phyloP scores from a whole-genome alignment of 2,329 filamentous ascomycete genomes.

The Aspergillus fructus region DNA sequence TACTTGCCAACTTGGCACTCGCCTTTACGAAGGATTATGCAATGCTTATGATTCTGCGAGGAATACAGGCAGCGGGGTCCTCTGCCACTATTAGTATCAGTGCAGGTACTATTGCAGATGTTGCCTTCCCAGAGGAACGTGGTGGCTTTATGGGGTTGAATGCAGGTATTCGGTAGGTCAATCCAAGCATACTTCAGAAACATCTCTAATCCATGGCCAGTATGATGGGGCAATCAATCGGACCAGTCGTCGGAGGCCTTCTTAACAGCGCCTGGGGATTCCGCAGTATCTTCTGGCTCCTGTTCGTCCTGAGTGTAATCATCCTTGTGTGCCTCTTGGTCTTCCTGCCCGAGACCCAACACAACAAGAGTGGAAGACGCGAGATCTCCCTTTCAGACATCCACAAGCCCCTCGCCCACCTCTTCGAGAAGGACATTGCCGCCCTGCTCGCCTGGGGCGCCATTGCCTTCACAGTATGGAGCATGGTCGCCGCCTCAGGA shows the following conservation, averaged over 20 bases:
- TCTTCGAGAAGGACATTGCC: conserved; percentile 49
- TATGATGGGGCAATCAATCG: conserved; percentile 46
- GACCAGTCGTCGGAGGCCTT: conserved; percentile 45
- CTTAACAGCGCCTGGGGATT: conserved; percentile 38
- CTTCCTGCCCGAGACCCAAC: conserved; percentile 44
- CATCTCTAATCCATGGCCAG: conserved; percentile 14
- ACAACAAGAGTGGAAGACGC: conserved; percentile 41
- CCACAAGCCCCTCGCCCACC: conserved; percentile 42
- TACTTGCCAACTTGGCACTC: conserved; percentile 48
- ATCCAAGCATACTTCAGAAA: not conserved
- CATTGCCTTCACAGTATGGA: conserved; percentile 50
- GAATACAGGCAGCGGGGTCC: conserved; percentile 9
- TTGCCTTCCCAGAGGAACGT: conserved; percentile 37
- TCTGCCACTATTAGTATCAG: conserved; percentile 19
- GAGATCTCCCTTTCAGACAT: conserved; percentile 39
- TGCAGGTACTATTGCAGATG: conserved; percentile 44
- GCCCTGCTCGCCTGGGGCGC: conserved; percentile 45
- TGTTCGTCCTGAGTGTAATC: conserved; percentile 38
- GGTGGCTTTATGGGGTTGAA: conserved; percentile 41
- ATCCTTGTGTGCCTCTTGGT: conserved; percentile 40
- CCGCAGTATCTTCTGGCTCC: conserved; percentile 43
- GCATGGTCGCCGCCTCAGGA: conserved; percentile 50
- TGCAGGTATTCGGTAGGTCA: conserved; percentile 27
- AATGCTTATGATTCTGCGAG: conserved; percentile 10
- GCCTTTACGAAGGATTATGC: conserved; percentile 22